Evolutionary conservation across 1,139 yeast species (phyloP).

Genomic region (Hansenula sp.): DNA sequence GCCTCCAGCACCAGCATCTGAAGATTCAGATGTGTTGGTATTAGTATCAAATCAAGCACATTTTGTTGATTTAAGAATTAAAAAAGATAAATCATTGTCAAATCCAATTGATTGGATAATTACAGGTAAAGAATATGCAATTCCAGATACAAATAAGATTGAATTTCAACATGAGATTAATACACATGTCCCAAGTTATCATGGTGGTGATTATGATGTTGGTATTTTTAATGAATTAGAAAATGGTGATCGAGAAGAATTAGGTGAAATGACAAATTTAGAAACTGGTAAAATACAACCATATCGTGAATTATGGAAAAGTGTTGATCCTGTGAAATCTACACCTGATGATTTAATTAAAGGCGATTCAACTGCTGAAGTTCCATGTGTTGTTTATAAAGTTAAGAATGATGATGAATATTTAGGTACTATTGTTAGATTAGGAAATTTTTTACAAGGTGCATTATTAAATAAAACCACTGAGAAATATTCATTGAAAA

Average conservation of each 20-base stretch:
- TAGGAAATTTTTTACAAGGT: conserved; percentile 21
- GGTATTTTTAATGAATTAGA: conserved; percentile 40
- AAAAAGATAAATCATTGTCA: conserved; percentile 14
- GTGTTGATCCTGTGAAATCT: conserved; percentile 37
- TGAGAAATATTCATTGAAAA: conserved; percentile 11
- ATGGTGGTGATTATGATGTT: conserved; percentile 31
- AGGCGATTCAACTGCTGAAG: conserved; percentile 11
- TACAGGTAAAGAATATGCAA: conserved; percentile 30
- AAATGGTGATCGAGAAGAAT: conserved; percentile 43
- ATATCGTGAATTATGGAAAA: conserved; percentile 57
- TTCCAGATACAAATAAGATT: conserved; percentile 19
- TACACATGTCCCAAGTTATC: conserved; percentile 23
- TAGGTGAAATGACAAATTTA: conserved; percentile 49
- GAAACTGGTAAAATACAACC: conserved; percentile 38
- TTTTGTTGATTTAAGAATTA: conserved; percentile 32
- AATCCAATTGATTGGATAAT: conserved; percentile 38
- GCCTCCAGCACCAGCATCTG: conserved; percentile 40
- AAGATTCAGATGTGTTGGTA: conserved; percentile 49
- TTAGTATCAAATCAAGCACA: conserved; percentile 33
- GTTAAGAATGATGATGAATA: conserved; percentile 7
- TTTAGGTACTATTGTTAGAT: conserved; percentile 17
- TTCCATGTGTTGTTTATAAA: conserved; percentile 10
- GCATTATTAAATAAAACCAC: conserved; percentile 14
- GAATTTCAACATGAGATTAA: conserved; percentile 42
- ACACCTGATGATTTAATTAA: conserved; percentile 29